Conservation (phyloP, 495 filamentous ascomycete species). For the Podospora anserina region DNA sequence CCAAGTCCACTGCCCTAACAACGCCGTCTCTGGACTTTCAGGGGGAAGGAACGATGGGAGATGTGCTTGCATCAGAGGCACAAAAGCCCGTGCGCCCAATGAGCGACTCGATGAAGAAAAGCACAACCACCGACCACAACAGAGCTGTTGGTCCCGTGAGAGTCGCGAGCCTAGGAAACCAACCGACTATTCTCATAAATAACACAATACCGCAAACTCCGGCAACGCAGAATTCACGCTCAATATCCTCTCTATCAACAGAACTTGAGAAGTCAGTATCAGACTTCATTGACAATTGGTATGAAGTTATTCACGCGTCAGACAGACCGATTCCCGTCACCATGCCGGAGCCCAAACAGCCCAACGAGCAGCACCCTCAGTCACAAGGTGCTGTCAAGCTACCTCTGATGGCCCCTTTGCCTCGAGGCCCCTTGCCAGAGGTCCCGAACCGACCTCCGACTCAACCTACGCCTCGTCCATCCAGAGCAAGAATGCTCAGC, state of each 20-base stretch:
- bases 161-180: not conserved
- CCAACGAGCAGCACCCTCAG: not conserved
- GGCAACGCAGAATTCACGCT: not conserved
- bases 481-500: not conserved
- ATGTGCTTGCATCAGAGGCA: not conserved
- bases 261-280: slow-evolving; percentile 10
- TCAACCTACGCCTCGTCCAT: not conserved
- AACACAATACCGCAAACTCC: not conserved
- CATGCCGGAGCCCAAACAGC: not conserved
- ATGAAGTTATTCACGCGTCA: not conserved
- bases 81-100: not conserved
- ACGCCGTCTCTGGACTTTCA: slow-evolving; percentile 22
- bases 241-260: not conserved
- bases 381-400: not conserved
- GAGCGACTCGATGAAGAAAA: not conserved
- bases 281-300: slow-evolving; percentile 7
- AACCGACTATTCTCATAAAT: not conserved
- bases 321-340: slow-evolving; percentile 5
- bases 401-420: not conserved
- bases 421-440: not conserved
- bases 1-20: slow-evolving; percentile 40
- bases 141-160: not conserved
- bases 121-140: not conserved
- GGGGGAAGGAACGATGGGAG: not conserved
- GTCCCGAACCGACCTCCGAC: not conserved